Evolutionary conservation across 2,329 filamentous ascomycete genomes (phyloP).

Genomic region (Spiromastix sp.): DNA sequence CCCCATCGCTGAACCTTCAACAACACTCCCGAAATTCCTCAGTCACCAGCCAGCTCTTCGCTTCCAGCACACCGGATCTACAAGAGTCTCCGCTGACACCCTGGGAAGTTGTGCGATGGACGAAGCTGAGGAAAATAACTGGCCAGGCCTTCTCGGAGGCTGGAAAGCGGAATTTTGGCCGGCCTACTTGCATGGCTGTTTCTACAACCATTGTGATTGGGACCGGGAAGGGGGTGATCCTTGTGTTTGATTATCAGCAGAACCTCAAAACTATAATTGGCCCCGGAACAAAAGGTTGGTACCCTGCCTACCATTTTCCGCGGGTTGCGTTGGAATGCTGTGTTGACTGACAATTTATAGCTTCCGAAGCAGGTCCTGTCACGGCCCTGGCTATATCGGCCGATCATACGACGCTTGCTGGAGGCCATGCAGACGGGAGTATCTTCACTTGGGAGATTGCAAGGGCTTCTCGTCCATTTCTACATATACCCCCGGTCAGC

Average conservation of each 20-base stretch:
- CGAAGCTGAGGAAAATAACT: constrained; percentile 79
- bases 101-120: constrained; percentile 98
- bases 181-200: constrained; percentile 79
- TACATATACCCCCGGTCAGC: constrained; percentile 72
- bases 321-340: background rate
- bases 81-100: constrained; percentile 69
- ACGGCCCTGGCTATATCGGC: constrained; percentile 84
- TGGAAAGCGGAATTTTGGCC: constrained; percentile 84
- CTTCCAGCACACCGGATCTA: constrained; percentile 45
- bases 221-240: constrained; percentile 85
- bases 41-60: constrained; percentile 56
- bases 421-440: constrained; percentile 76
- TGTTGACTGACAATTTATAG: constrained; percentile 33
- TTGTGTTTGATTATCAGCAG: constrained; percentile 97
- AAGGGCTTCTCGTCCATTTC: constrained; percentile 72
- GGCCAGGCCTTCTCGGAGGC: constrained; percentile 85
- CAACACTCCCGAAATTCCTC: constrained; percentile 74
- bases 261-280: constrained; percentile 90
- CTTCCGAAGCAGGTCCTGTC: constrained; percentile 79
- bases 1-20: constrained; percentile 61
- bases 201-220: constrained; percentile 83
- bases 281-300: constrained; percentile 73
- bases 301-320: background rate
- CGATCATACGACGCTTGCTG: constrained; percentile 84
- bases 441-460: constrained; percentile 97